A percentile compares a stretch with the other conserved stretches of the same genome.
Conservation (phyloP, 1,139 yeast species). For the Geotrichum aggregatum region DNA sequence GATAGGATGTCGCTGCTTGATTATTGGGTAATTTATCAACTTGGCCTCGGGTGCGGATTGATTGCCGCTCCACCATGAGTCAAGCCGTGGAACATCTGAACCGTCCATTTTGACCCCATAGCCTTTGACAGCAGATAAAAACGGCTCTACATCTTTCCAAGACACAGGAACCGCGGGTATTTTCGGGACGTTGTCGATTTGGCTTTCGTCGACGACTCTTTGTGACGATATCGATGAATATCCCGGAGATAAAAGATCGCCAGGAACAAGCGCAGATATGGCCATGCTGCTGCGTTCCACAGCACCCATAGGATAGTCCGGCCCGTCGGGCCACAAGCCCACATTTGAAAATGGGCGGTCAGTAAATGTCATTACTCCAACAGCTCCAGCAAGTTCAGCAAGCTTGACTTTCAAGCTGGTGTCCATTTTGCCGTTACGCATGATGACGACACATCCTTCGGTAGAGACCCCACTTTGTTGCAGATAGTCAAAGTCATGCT, state of each 20-base stretch:
- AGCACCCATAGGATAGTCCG: conserved; percentile 35
- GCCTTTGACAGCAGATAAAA: conserved; percentile 48
- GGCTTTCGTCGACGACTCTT: conserved; percentile 41
- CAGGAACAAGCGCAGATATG: conserved; percentile 61
- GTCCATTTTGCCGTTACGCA: conserved; percentile 55
- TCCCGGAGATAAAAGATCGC: conserved; percentile 78
- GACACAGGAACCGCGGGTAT: conserved; percentile 78
- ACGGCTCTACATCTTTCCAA: conserved; percentile 56
- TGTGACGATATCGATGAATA: conserved; percentile 50
- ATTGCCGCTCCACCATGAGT: conserved; percentile 46
- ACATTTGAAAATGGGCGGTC: conserved; percentile 41
- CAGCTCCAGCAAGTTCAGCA: conserved; percentile 52
- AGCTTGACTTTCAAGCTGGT: conserved; percentile 51
- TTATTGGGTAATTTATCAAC: conserved; percentile 47
- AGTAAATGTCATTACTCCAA: conserved; percentile 54
- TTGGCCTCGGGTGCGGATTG: conserved; percentile 39
- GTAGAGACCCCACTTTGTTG: conserved; percentile 39
- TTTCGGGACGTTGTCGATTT: conserved; percentile 56
- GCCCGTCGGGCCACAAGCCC: conserved; percentile 17
- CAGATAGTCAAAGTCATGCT: conserved; percentile 52
- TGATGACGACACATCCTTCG: conserved; percentile 50
- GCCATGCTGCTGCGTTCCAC: conserved; percentile 67
- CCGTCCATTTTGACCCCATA: conserved; percentile 44
- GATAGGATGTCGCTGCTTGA: conserved; percentile 59
- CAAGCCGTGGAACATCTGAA: conserved; percentile 37